Evolutionary conservation across 768 basidiomycete genomes (phyloP).

Genomic region (Strobilomyces dryophilus): DNA sequence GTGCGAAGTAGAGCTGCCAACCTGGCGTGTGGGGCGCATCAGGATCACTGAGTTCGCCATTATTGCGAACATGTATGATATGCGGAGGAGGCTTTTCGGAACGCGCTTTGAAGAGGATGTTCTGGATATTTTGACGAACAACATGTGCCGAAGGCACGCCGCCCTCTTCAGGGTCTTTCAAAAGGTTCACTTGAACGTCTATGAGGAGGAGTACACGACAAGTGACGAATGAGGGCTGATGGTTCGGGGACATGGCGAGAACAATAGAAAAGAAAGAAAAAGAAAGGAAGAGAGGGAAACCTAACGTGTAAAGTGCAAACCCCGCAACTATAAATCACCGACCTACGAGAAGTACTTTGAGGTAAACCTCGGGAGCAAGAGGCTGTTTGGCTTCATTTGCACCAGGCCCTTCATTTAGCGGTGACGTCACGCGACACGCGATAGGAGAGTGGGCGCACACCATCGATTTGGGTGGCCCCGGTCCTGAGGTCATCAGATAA

Average conservation of each 20-base stretch:
- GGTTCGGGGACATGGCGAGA: conserved; percentile 20
- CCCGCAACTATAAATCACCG: conserved; percentile 14
- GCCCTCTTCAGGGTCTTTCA: conserved; percentile 44
- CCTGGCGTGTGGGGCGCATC: conserved; percentile 55
- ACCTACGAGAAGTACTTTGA: conserved; percentile 1
- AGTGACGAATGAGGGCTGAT: conserved; percentile 15
- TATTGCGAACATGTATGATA: conserved; percentile 68
- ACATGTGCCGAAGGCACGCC: conserved; percentile 47
- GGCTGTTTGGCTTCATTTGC: conserved; percentile 10
- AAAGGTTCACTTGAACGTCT: conserved; percentile 52
- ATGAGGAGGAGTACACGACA: conserved; percentile 54
- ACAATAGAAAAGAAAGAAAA: background rate
- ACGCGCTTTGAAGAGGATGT: conserved; percentile 49
- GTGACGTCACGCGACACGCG: conserved; percentile 24
- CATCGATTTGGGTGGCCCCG: too few relatives aligned
- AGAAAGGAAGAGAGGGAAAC: background rate
- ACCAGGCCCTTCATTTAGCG: conserved; percentile 1
- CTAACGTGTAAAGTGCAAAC: background rate
- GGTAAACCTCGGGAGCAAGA: background rate
- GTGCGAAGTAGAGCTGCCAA: conserved; percentile 58
- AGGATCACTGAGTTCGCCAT: conserved; percentile 54
- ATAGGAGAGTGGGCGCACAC: background rate
- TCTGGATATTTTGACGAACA: conserved; percentile 45
- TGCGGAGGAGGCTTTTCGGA: conserved; percentile 43
- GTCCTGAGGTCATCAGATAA: background rate